Percentiles rank a stretch among this genome's conserved stretches.
Evolutionary conservation across 805 yeast species (phyloP).

Genomic region (Hanseniaspora lindneri): DNA sequence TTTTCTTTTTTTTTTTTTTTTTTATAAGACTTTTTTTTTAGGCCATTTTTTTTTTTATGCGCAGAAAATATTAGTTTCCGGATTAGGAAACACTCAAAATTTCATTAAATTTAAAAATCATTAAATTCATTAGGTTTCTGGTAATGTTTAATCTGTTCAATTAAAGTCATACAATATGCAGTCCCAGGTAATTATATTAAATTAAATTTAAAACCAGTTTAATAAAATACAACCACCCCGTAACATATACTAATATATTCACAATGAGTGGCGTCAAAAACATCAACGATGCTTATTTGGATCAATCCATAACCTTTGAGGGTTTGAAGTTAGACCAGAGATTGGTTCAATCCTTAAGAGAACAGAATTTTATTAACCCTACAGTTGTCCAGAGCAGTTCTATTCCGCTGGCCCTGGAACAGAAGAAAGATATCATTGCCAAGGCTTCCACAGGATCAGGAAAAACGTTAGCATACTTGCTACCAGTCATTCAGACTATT

Average conservation of each 20-base stretch:
- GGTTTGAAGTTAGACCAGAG: slow-evolving; percentile 72
- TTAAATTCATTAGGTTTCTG: too few relatives aligned
- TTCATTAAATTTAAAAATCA: too few relatives aligned
- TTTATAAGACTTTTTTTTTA: background rate
- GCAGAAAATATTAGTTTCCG: background rate
- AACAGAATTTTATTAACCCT: slow-evolving; percentile 71
- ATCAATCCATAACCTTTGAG: slow-evolving; percentile 59
- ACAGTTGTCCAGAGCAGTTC: slow-evolving; percentile 83
- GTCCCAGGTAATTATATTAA: too few relatives aligned
- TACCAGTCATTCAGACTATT: slow-evolving; percentile 76
- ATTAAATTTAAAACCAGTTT: too few relatives aligned
- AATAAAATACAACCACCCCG: too few relatives aligned
- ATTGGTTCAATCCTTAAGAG: slow-evolving; percentile 68
- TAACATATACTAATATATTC: too few relatives aligned
- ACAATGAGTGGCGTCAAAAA: slow-evolving; percentile 28
- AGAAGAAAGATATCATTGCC: slow-evolving; percentile 84
- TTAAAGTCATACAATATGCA: too few relatives aligned
- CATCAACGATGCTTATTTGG: slow-evolving; percentile 61
- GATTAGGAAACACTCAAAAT: background rate
- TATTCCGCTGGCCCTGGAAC: slow-evolving; percentile 83
- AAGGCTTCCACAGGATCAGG: slow-evolving; percentile 94
- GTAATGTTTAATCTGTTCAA: too few relatives aligned
- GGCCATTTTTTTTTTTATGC: background rate
- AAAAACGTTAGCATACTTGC: slow-evolving; percentile 79
- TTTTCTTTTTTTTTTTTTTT: background rate